Percentiles rank a stretch among this genome's conserved stretches.
Conservation (phyloP, 2,329 filamentous ascomycete genomes). For the Neocatenulostroma microsporum region DNA sequence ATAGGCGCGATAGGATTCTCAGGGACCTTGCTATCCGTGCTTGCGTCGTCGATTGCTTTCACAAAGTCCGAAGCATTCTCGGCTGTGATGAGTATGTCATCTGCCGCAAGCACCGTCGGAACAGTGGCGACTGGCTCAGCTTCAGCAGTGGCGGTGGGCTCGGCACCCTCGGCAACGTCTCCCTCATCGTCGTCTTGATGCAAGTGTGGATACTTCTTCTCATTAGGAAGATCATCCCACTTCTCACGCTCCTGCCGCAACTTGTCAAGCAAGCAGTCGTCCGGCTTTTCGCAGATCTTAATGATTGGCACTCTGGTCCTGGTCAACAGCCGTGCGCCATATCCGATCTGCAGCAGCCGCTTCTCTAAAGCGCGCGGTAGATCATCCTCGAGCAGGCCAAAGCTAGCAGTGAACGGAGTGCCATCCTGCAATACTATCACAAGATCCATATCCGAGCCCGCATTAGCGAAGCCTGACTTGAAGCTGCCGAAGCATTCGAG, state of each 20-base stretch:
- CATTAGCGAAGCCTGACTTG: constrained; percentile 75
- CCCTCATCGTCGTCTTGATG: constrained; percentile 16
- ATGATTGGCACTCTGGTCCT: constrained; percentile 79
- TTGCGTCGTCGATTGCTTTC: background rate
- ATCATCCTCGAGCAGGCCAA: constrained; percentile 42
- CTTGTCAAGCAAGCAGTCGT: constrained; percentile 50
- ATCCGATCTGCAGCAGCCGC: constrained; percentile 60
- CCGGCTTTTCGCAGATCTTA: constrained; percentile 70
- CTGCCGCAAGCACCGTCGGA: too few relatives aligned
- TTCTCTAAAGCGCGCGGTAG: constrained; percentile 70
- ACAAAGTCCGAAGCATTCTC: too few relatives aligned
- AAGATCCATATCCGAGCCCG: constrained; percentile 85
- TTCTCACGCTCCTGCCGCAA: constrained; percentile 59
- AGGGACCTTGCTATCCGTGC: too few relatives aligned
- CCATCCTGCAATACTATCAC: constrained; percentile 56
- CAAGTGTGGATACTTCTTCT: constrained; percentile 37
- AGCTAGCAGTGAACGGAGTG: constrained; percentile 17
- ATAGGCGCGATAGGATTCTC: too few relatives aligned
- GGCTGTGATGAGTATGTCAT: too few relatives aligned
- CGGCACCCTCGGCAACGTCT: background rate
- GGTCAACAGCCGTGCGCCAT: constrained; percentile 69
- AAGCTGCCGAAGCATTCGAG: constrained; percentile 76
- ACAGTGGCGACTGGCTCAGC: background rate
- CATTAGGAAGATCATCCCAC: constrained; percentile 56
- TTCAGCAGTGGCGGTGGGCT: background rate